Base-by-base conservation (phyloP, 2,329 filamentous ascomycete species). In the Bipolaris gigantea region DNA sequence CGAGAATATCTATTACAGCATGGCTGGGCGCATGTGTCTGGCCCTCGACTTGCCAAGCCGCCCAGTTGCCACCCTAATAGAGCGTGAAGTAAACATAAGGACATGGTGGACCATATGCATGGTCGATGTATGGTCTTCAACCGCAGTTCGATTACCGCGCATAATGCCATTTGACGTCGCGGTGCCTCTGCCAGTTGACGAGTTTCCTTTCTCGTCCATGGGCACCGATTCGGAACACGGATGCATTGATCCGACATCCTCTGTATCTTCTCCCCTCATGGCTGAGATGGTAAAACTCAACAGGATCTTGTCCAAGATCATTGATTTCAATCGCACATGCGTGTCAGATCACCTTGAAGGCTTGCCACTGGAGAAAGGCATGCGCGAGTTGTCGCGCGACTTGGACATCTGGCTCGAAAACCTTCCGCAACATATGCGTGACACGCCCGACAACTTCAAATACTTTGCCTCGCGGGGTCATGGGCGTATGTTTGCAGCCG, bases 251-350 rank as follows among this genome's bases (percentile, higher is more conserved):
- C 25, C 23, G 25, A 50, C 62, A 21, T 45, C 47, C 10, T 53
- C 52, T 9, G 50, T 50, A 9, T 47, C 56, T n/a, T 62, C 62
- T 10, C 62, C 63, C n/a, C 52, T 66, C 8, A 53, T 66, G 5
- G 61, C 63, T n/a, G 63, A 66, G 42, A 66, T 66, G 63, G 56
- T 66, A 32, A 66, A 64, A 25, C 41, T 66, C 13, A 66, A 66
- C 32, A 55, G 60, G 21, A 64, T 66, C 25, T 40, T 66, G 23
- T 42, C 61, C 16, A 56, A 50, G 33, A 63, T 66, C 45, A 64
- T 66, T 39, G 63, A 64, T 39, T 66, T 66, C 54, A 66, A 66
- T 23, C 55, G 51, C 27, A 42, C 46, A 18, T 66, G 63, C 11
- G 63, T 64, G n/a, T 62, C 57, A 33, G 62, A 66, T 27, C 63